Evolutionary conservation across 2,329 filamentous ascomycete genomes (phyloP).

Genomic region (Geosmithia morbida): DNA sequence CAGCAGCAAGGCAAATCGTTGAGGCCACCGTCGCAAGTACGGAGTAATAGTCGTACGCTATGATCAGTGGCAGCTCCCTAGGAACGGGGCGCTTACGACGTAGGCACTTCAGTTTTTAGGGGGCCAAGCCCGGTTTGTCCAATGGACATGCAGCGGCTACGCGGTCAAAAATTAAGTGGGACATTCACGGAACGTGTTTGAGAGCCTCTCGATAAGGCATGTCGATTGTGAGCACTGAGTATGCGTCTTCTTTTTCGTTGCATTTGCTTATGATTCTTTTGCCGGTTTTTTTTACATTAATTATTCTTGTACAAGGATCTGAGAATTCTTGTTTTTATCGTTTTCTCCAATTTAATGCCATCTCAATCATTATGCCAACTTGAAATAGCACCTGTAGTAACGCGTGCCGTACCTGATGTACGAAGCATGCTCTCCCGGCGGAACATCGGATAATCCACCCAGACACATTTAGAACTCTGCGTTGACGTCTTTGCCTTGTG

Average conservation of each 20-base stretch:
- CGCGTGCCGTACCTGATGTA: not conserved
- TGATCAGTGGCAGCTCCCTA: slow-evolving; percentile 1
- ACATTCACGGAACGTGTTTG: not conserved
- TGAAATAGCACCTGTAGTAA: no score
- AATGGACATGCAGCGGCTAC: not conserved
- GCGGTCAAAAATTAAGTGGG: not conserved
- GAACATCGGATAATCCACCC: not conserved
- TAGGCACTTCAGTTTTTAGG: not conserved
- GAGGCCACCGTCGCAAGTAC: slow-evolving; percentile 22
- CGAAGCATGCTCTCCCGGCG: not conserved
- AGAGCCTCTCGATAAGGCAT: not conserved
- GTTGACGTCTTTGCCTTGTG: not conserved
- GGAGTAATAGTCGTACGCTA: no score
- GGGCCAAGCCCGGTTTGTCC: not conserved
- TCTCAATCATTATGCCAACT: no score
- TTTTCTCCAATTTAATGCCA: no score
- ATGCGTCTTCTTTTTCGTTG: not conserved
- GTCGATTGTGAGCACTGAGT: not conserved
- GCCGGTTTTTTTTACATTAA: no score
- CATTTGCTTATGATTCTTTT: no score
- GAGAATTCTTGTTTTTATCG: no score
- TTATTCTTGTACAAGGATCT: no score
- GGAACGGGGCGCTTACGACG: not conserved
- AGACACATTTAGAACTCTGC: not conserved
- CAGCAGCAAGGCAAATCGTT: slow-evolving; percentile 1